Percentiles rank a stretch among this genome's conserved stretches.
phyloP scores from a whole-genome alignment of 192 early-diverging fungal genomes.

The Mortierella claussenii region DNA sequence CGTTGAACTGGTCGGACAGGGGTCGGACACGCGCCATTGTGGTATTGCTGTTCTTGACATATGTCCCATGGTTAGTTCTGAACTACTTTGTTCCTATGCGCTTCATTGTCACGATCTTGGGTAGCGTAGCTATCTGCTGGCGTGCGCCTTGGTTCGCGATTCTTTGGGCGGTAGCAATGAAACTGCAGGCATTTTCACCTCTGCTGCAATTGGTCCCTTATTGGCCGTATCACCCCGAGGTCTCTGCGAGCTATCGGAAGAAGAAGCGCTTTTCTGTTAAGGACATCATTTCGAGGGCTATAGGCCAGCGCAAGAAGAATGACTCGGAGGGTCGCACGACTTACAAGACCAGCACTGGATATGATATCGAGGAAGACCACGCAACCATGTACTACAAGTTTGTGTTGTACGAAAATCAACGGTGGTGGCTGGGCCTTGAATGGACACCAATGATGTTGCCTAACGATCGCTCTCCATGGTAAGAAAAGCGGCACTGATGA shows the following conservation, averaged over 20 bases:
- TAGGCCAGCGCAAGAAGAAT: slow-evolving; percentile 54
- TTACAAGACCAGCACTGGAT: slow-evolving; percentile 49
- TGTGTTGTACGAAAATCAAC: slow-evolving; percentile 62
- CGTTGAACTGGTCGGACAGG: slow-evolving; percentile 55
- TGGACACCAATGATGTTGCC: slow-evolving; percentile 70
- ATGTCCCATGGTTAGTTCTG: slow-evolving; percentile 52
- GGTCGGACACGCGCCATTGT: slow-evolving; percentile 30
- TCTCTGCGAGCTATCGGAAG: slow-evolving; percentile 22
- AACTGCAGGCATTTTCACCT: slow-evolving; percentile 36
- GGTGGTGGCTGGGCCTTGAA: slow-evolving; percentile 68
- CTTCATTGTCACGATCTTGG: slow-evolving; percentile 34
- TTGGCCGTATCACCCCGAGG: slow-evolving; percentile 35
- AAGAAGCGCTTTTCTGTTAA: slow-evolving; percentile 50
- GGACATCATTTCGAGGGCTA: slow-evolving; percentile 48
- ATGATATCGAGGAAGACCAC: slow-evolving; percentile 52
- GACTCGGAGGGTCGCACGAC: slow-evolving; percentile 14
- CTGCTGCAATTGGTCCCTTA: slow-evolving; percentile 37
- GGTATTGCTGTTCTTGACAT: slow-evolving; percentile 22
- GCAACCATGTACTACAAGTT: slow-evolving; percentile 58
- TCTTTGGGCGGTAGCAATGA: slow-evolving; percentile 43
- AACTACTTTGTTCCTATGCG: slow-evolving; percentile 53
- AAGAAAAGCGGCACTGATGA: slow-evolving; percentile 10
- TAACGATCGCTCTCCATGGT: slow-evolving; percentile 65
- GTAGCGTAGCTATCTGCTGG: slow-evolving; percentile 55
- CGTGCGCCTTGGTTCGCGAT: slow-evolving; percentile 57